These are phyloP conservation scores for Didymella pinodella DNA, from an alignment of 2,329 filamentous ascomycete species.

Conservation along the genomic window DNA sequence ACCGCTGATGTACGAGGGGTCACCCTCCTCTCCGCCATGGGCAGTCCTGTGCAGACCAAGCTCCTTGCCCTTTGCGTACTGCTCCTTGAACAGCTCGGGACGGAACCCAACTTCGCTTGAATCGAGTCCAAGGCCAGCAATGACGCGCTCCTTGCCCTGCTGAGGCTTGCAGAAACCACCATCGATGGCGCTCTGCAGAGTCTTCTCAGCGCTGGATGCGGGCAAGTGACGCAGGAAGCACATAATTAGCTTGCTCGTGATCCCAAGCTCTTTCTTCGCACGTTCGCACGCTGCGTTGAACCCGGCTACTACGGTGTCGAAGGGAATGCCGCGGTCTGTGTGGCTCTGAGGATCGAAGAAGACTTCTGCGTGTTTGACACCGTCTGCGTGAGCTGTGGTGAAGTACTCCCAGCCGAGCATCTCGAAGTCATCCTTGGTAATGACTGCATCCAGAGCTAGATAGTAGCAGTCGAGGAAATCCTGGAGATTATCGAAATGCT, in stretches of 20 bases:
- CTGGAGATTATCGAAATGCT: constrained; percentile 72
- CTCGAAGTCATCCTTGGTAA: constrained; percentile 73
- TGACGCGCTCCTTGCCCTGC: constrained; percentile 55
- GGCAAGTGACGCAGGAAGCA: constrained; percentile 77
- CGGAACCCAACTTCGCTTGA: constrained; percentile 62
- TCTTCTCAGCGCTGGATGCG: constrained; percentile 55
- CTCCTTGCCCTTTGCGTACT: constrained; percentile 64
- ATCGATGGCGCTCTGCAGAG: constrained; percentile 58
- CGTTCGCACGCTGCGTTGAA: constrained; percentile 67
- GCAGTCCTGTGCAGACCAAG: constrained; percentile 70
- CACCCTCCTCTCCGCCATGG: constrained; percentile 79
- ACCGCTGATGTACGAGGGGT: constrained; percentile 68
- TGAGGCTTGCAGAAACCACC: constrained; percentile 54
- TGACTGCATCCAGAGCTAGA: constrained; percentile 74
- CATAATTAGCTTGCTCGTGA: constrained; percentile 72
- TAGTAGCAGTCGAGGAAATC: constrained; percentile 84
- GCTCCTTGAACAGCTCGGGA: constrained; percentile 64
- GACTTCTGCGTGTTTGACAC: constrained; percentile 76
- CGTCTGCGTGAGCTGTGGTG: constrained; percentile 67
- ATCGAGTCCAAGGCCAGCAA: constrained; percentile 72
- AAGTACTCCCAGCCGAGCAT: constrained; percentile 77
- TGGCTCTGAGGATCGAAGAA: constrained; percentile 86
- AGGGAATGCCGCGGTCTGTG: constrained; percentile 67
- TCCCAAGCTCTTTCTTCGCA: constrained; percentile 68
- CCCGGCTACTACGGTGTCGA: constrained; percentile 70